Conservation (phyloP, 306 rosid species). For the Sesbania bispinosa region DNA sequence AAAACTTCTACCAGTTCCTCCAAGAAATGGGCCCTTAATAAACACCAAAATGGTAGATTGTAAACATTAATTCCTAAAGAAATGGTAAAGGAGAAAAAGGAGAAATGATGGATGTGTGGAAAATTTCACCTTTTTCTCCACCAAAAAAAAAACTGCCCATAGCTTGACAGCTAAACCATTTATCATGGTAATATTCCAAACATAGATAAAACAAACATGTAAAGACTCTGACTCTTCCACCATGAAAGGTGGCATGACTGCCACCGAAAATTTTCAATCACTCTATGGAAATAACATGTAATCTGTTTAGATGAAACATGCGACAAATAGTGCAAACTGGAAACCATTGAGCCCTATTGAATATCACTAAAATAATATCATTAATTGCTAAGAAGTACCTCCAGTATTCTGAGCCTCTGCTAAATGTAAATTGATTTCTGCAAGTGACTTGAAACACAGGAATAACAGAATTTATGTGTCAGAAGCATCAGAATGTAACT, state of each 20-base stretch:
- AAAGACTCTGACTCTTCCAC: conserved; percentile 14
- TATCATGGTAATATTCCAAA: neutral
- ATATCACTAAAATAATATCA: conserved; percentile 16
- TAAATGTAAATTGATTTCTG: conserved; percentile 71
- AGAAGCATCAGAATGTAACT: conserved; percentile 20
- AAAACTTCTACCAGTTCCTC: neutral
- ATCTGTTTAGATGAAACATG: conserved; percentile 4
- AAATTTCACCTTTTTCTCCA: conserved; percentile 9
- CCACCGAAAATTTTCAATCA: neutral
- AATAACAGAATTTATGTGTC: conserved; percentile 26
- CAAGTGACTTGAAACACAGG: conserved; percentile 64
- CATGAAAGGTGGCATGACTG: neutral
- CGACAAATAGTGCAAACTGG: conserved; percentile 11
- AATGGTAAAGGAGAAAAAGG: neutral
- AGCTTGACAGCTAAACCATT: neutral
- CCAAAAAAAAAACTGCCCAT: neutral
- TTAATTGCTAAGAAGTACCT: conserved; percentile 52
- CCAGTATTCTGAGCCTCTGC: conserved; percentile 67
- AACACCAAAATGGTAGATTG: neutral
- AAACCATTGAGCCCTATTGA: conserved; percentile 15
- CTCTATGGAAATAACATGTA: neutral
- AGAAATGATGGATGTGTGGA: neutral
- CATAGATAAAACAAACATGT: neutral
- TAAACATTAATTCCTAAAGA: conserved; percentile 15
- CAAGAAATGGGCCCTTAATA: neutral